Conservation (phyloP, 2,329 filamentous ascomycete species). For the Aureobasidium namibiae region DNA sequence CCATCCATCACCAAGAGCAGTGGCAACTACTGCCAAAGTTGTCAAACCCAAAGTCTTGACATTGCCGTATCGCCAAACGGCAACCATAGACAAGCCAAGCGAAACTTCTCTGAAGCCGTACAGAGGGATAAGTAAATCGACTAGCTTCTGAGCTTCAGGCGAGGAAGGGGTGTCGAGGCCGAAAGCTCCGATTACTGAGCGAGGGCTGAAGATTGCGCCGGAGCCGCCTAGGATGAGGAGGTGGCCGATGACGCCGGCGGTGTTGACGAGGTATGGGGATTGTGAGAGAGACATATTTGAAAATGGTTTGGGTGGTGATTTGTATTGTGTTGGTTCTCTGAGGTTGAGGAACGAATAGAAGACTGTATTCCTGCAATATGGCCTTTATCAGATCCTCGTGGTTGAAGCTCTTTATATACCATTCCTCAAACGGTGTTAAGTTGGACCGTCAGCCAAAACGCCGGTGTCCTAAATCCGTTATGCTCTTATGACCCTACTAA, state of each 20-base stretch:
- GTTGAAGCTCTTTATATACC: not conserved
- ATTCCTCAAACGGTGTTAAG: not conserved
- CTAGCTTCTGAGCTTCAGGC: not conserved
- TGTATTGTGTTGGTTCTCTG: not conserved
- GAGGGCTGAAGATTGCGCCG: not conserved
- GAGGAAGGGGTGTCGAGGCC: not conserved
- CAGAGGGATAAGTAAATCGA: not conserved
- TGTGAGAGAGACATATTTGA: conserved; percentile 86
- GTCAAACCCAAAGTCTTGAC: not conserved
- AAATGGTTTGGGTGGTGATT: not conserved
- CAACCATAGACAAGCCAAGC: not conserved
- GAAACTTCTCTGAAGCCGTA: not conserved
- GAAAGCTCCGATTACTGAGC: not conserved
- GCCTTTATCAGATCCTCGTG: not conserved
- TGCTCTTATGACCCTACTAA: too few species aligned
- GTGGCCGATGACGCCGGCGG: conserved; percentile 40
- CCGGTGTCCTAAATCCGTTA: not conserved
- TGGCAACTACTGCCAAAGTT: not conserved
- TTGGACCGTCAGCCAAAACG: not conserved
- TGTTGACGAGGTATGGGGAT: conserved; percentile 77
- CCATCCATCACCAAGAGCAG: not conserved
- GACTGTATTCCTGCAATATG: not conserved
- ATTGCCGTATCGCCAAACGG: not conserved
- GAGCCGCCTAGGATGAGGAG: not conserved
- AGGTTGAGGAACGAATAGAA: not conserved